Evolutionary conservation across 495 filamentous ascomycete species (phyloP).

Genomic region (Pyrenopolyporus hunteri): DNA sequence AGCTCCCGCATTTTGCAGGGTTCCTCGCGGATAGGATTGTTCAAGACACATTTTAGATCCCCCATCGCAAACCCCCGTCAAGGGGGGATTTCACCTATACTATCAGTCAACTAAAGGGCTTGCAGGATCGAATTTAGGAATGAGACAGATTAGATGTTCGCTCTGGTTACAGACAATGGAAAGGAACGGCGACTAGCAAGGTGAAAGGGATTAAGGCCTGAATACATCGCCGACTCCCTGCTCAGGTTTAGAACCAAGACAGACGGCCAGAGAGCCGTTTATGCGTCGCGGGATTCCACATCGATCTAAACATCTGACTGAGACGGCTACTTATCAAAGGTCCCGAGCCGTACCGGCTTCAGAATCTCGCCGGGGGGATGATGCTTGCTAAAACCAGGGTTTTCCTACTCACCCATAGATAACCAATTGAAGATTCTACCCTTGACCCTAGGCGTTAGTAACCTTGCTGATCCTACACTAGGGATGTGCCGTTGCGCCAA

Average conservation of each 20-base stretch:
- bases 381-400: conserved; percentile 19
- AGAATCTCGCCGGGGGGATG: neutral
- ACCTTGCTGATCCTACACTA: conserved; percentile 21
- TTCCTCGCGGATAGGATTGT: conserved; percentile 14
- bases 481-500: conserved; percentile 8
- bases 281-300: conserved; percentile 17
- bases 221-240: conserved; percentile 1
- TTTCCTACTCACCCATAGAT: too few species aligned
- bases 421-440: conserved; percentile 23
- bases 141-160: conserved; percentile 1
- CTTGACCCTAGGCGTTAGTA: conserved; percentile 8
- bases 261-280: conserved; percentile 9
- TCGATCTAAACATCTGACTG: conserved; percentile 29
- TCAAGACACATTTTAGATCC: conserved; percentile 17
- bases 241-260: conserved; percentile 6
- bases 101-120: neutral
- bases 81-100: conserved; percentile 3
- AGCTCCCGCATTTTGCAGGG: neutral
- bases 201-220: conserved; percentile 10
- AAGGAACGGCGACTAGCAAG: neutral
- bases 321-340: conserved; percentile 27
- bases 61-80: conserved; percentile 9
- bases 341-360: conserved; percentile 7
- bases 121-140: neutral
- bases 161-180: neutral